Percentiles rank a stretch among this genome's conserved stretches.
Conservation (phyloP, 1,139 yeast species). For the Scheffersomyces lignicola region DNA sequence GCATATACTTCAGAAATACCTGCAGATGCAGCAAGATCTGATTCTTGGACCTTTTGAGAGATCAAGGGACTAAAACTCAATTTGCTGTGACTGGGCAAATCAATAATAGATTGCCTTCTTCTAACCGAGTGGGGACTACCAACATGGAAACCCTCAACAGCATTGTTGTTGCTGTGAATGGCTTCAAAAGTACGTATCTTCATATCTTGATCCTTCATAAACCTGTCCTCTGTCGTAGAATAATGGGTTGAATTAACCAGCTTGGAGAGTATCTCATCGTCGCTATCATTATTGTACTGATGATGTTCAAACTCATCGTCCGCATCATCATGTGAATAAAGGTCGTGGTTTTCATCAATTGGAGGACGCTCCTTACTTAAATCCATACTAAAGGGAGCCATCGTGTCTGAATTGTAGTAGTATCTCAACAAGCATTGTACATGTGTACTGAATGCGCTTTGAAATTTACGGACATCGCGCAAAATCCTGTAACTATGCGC, state of each 20-base stretch:
- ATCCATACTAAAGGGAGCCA: slow-evolving; percentile 11
- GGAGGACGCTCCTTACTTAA: slow-evolving; percentile 7
- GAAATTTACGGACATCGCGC: too few species aligned
- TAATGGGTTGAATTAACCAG: slow-evolving; percentile 52
- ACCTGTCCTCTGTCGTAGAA: slow-evolving; percentile 67
- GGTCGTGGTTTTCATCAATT: slow-evolving; percentile 7
- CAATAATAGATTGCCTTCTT: slow-evolving; percentile 56
- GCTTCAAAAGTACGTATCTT: slow-evolving; percentile 66
- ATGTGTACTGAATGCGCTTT: too few species aligned
- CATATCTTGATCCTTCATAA: slow-evolving; percentile 68
- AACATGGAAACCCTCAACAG: slow-evolving; percentile 4
- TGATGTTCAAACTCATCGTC: slow-evolving; percentile 15
- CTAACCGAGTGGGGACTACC: slow-evolving; percentile 26
- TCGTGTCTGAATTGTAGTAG: too few species aligned
- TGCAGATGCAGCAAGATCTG: slow-evolving; percentile 12
- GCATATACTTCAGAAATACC: slow-evolving; percentile 66
- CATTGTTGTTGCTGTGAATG: slow-evolving; percentile 27
- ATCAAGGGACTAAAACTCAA: slow-evolving; percentile 25
- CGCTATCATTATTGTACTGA: slow-evolving; percentile 23
- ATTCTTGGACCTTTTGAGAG: slow-evolving; percentile 4
- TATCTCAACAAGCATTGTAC: too few species aligned
- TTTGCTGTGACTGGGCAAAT: slow-evolving; percentile 32
- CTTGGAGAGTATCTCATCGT: slow-evolving; percentile 29
- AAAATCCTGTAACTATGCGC: too few species aligned
- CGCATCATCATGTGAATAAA: slow-evolving; percentile 42